phyloP scores from a whole-genome alignment of 371 early-diverging fungal species.

The Fennellomyces sp. region DNA sequence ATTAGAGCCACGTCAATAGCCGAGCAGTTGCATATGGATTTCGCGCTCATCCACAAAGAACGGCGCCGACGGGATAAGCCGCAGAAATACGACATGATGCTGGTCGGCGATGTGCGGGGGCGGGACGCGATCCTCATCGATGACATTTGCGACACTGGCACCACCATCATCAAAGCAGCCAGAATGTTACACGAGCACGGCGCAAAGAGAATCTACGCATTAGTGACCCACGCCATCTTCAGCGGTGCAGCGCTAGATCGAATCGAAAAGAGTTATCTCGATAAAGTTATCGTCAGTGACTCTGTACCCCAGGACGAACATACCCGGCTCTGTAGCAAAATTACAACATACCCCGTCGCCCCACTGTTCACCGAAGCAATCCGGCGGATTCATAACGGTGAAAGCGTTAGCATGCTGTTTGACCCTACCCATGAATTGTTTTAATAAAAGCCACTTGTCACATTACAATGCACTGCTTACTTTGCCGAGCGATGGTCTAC shows the following conservation, averaged over 20 bases:
- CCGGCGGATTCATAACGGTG: constrained; percentile 94
- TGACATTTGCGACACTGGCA: constrained; percentile 95
- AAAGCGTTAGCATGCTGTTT: constrained; percentile 88
- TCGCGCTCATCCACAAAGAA: constrained; percentile 92
- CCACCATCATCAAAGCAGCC: constrained; percentile 90
- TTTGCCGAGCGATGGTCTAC: no score
- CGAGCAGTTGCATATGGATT: constrained; percentile 81
- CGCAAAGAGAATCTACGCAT: constrained; percentile 85
- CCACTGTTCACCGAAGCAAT: constrained; percentile 94
- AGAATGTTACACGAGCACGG: constrained; percentile 85
- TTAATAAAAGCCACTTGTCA: neutral
- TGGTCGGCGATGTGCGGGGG: constrained; percentile 92
- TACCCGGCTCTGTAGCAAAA: constrained; percentile 63
- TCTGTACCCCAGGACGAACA: constrained; percentile 90
- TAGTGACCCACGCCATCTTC: constrained; percentile 90
- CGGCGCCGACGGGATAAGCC: constrained; percentile 55
- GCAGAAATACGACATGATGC: constrained; percentile 72
- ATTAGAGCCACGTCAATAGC: constrained; percentile 83
- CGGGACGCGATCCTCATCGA: constrained; percentile 88
- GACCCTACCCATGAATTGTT: constrained; percentile 45
- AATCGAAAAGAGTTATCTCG: constrained; percentile 76
- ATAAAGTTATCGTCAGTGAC: constrained; percentile 86
- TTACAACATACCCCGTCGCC: constrained; percentile 83
- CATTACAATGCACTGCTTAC: neutral
- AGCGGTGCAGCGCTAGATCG: constrained; percentile 83